These are phyloP conservation scores for Eimeria falciformis DNA, from an alignment of 169 alveolate species.

Conservation along the genomic window DNA sequence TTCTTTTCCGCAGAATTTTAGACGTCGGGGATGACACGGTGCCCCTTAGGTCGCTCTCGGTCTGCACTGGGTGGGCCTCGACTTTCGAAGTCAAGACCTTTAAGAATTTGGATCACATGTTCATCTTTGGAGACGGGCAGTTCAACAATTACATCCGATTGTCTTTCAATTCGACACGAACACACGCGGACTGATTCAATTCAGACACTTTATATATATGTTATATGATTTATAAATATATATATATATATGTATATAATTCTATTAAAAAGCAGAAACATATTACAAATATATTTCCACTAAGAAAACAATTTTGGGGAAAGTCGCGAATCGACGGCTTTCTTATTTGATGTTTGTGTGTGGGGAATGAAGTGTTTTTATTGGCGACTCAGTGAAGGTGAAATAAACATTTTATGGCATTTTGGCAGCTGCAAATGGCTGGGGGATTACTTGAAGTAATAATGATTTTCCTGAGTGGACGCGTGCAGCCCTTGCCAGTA, in stretches of 20 bases:
- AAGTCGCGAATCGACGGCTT: no score
- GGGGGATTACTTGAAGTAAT: no score
- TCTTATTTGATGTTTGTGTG: neutral
- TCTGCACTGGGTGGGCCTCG: slow-evolving; percentile 75
- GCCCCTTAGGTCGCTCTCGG: slow-evolving; percentile 65
- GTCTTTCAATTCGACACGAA: neutral
- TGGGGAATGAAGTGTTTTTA: no score
- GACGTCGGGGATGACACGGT: slow-evolving; percentile 78
- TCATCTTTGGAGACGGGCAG: slow-evolving; percentile 61
- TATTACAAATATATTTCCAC: no score
- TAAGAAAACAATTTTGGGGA: no score
- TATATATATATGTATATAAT: slow-evolving; percentile 4
- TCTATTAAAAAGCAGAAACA: no score
- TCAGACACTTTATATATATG: neutral
- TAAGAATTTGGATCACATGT: slow-evolving; percentile 75
- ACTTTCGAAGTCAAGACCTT: slow-evolving; percentile 45
- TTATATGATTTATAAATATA: neutral
- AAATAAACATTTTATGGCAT: no score
- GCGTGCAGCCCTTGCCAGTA: no score
- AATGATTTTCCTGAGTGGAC: no score
- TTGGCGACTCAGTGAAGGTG: no score
- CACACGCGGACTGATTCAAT: neutral
- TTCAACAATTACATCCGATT: slow-evolving; percentile 34
- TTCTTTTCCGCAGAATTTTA: slow-evolving; percentile 28
- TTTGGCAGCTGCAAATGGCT: no score